Conservation (phyloP, 108 stramenopile genomes). For the Discostella pseudostelligera region DNA sequence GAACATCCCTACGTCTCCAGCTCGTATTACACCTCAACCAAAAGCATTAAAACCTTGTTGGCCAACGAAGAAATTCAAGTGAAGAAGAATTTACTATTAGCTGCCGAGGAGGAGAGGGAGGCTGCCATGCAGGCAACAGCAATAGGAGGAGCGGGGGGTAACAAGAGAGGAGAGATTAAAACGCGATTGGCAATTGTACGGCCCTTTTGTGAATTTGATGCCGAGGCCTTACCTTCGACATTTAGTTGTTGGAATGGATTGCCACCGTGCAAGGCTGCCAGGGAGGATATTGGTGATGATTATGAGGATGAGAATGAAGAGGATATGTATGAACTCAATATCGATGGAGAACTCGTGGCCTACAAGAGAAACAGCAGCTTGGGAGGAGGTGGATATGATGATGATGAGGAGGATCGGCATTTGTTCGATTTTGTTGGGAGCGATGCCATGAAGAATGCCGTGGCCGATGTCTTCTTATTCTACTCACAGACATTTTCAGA, state of each 20-base stretch:
- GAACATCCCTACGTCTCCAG: conserved; percentile 60
- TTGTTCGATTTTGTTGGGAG: conserved; percentile 54
- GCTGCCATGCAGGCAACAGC: conserved; percentile 1
- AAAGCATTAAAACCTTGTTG: conserved; percentile 37
- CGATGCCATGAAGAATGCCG: conserved; percentile 47
- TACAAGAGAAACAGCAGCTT: conserved; percentile 9
- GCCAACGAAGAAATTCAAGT: conserved; percentile 47
- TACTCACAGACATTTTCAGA: conserved; percentile 67
- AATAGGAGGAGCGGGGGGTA: neutral
- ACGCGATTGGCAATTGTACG: conserved; percentile 57
- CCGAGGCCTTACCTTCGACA: conserved; percentile 58
- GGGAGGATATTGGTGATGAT: conserved; percentile 47
- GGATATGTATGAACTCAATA: conserved; percentile 17
- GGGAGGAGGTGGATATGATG: conserved; percentile 7
- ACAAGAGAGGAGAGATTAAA: conserved; percentile 17
- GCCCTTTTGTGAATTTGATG: conserved; percentile 67
- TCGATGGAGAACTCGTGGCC: conserved; percentile 16
- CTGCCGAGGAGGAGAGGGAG: conserved; percentile 14
- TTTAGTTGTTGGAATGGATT: conserved; percentile 60
- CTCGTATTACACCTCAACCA: conserved; percentile 54
- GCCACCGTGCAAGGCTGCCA: conserved; percentile 57
- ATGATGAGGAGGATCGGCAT: conserved; percentile 17
- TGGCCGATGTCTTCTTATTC: conserved; percentile 68
- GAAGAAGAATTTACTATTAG: conserved; percentile 15
- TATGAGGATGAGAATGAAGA: conserved; percentile 26